Evolutionary conservation across 2,329 filamentous ascomycete genomes (phyloP).

Genomic region (Tolypocladium paradoxum): DNA sequence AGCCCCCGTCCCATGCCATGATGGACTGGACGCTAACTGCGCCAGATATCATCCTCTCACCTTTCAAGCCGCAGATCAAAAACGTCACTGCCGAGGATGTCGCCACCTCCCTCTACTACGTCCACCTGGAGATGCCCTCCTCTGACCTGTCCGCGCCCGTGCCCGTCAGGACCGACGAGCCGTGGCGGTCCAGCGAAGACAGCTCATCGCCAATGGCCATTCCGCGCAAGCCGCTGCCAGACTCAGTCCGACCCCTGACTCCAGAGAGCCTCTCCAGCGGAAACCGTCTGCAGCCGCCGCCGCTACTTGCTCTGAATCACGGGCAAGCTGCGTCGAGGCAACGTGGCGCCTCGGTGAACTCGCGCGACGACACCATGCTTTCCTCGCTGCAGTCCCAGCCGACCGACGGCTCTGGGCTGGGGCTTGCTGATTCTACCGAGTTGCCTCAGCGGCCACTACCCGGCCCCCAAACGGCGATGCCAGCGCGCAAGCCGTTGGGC

Average conservation of each 20-base stretch:
- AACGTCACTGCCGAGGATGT: conserved; percentile 85
- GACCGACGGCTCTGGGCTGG: conserved; percentile 4
- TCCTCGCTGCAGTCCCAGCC: conserved; percentile 3
- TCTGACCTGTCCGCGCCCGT: conserved; percentile 33
- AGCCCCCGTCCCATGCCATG: not conserved
- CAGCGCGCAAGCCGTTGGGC: conserved; percentile 17
- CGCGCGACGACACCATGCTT: conserved; percentile 7
- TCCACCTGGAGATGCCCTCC: conserved; percentile 55
- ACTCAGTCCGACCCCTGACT: conserved; percentile 15
- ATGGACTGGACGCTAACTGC: conserved; percentile 6
- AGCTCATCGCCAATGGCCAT: conserved; percentile 33
- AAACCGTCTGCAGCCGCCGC: conserved; percentile 1
- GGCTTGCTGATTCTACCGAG: conserved; percentile 1
- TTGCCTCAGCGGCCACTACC: conserved; percentile 5
- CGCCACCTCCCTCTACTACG: conserved; percentile 77
- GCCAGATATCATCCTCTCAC: conserved; percentile 81
- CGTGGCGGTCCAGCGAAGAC: conserved; percentile 33
- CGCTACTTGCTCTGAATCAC: not conserved
- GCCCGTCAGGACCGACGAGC: conserved; percentile 16
- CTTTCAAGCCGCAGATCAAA: conserved; percentile 78
- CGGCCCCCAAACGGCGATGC: conserved; percentile 8
- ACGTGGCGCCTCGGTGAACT: conserved; percentile 11
- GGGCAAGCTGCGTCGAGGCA: not conserved
- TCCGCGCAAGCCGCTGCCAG: conserved; percentile 40
- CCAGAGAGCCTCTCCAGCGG: conserved; percentile 11